A percentile compares a stretch with the other conserved stretches of the same genome.
Evolutionary conservation across 148 eudicot genomes (phyloP).

Genomic region (Cornus suecica): DNA sequence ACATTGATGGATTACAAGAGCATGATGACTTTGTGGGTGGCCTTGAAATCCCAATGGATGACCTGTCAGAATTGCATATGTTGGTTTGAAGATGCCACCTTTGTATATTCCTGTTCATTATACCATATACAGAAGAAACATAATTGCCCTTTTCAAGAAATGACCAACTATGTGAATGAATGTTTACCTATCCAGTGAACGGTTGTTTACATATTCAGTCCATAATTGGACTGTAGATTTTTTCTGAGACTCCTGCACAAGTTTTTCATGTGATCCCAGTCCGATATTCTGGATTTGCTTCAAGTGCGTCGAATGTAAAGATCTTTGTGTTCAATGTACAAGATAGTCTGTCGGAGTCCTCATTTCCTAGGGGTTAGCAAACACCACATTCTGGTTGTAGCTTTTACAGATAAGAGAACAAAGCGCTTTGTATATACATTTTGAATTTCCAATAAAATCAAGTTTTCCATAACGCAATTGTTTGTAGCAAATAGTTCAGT

Average conservation of each 20-base stretch:
- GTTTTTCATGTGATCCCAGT: slow-evolving; percentile 19
- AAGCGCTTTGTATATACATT: slow-evolving; percentile 39
- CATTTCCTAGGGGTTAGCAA: slow-evolving; percentile 23
- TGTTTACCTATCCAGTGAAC: slow-evolving; percentile 21
- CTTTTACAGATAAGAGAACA: slow-evolving; percentile 39
- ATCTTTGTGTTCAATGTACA: slow-evolving; percentile 29
- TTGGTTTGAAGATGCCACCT: slow-evolving; percentile 44
- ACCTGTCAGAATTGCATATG: slow-evolving; percentile 62
- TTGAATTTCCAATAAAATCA: slow-evolving; percentile 36
- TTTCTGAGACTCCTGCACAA: slow-evolving; percentile 30
- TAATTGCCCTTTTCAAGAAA: slow-evolving; percentile 13
- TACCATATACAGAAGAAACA: slow-evolving; percentile 27
- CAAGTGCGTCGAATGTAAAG: slow-evolving; percentile 38
- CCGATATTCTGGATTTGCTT: slow-evolving; percentile 27
- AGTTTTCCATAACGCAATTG: neutral
- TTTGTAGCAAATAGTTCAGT: slow-evolving; percentile 24
- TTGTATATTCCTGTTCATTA: slow-evolving; percentile 43
- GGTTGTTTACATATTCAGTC: slow-evolving; percentile 27
- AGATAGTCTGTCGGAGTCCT: slow-evolving; percentile 31
- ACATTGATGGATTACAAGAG: slow-evolving; percentile 61
- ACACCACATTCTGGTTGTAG: slow-evolving; percentile 39
- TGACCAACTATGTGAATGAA: slow-evolving; percentile 29
- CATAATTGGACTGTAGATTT: slow-evolving; percentile 40
- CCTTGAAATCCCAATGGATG: slow-evolving; percentile 85
- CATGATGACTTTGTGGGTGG: slow-evolving; percentile 45